Percentiles rank a stretch among this genome's conserved stretches.
Evolutionary conservation across 2,329 filamentous ascomycete species (phyloP).

Genomic region (Claviceps capensis): DNA sequence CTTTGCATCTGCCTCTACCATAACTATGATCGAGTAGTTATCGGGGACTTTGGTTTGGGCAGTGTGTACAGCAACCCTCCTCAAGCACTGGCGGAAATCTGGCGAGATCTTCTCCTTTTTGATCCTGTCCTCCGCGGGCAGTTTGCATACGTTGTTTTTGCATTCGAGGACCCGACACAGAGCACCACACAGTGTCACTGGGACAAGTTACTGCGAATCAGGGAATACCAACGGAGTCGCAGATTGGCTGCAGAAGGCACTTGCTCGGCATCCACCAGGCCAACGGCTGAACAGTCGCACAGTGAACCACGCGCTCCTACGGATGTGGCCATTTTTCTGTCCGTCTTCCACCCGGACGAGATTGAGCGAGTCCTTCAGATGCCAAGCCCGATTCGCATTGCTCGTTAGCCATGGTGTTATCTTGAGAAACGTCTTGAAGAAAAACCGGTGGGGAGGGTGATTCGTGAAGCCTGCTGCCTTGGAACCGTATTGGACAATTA

Average conservation of each 20-base stretch:
- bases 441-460: neutral
- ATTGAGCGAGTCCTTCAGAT: slow-evolving; percentile 31
- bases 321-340: slow-evolving; percentile 40
- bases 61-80: slow-evolving; percentile 52
- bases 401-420: slow-evolving; percentile 38
- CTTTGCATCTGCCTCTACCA: slow-evolving; percentile 56
- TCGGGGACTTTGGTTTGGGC: slow-evolving; percentile 52
- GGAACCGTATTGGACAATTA: too few relatives aligned
- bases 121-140: slow-evolving; percentile 48
- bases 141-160: slow-evolving; percentile 48
- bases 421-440: slow-evolving; percentile 8
- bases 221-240: slow-evolving; percentile 20
- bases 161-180: slow-evolving; percentile 44
- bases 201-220: slow-evolving; percentile 42
- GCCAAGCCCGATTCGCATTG: slow-evolving; percentile 39
- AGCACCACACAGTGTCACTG: slow-evolving; percentile 38
- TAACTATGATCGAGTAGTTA: slow-evolving; percentile 41
- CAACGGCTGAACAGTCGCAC: slow-evolving; percentile 7
- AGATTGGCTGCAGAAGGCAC: slow-evolving; percentile 19
- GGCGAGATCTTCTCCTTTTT: slow-evolving; percentile 50
- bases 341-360: slow-evolving; percentile 36
- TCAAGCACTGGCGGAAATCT: slow-evolving; percentile 49
- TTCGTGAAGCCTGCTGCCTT: neutral
- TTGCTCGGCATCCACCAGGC: slow-evolving; percentile 11
- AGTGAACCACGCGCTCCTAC: slow-evolving; percentile 12